These are phyloP conservation scores for Sorghum bicolor DNA, from an alignment of 176 grass and related monocot species.

Conservation along the genomic window Sorghum_bicolor_NCBIv3 NC_012875.2:48075501-48076000, in stretches of 20 bases:
- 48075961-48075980: constrained; percentile 45
- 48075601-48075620: constrained; percentile 55
- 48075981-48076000: constrained; percentile 22
- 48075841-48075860: constrained; percentile 47
- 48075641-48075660: constrained; percentile 70
- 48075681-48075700: constrained; percentile 60
- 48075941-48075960: constrained; percentile 85
- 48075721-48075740: constrained; percentile 57
- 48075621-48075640: constrained; percentile 69
- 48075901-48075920: constrained; percentile 97
- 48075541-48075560: constrained; percentile 62
- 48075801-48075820: constrained; percentile 62
- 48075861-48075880: constrained; percentile 61
- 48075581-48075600: constrained; percentile 73
- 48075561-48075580: constrained; percentile 73
- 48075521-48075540: constrained; percentile 79
- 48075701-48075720: constrained; percentile 44
- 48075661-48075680: constrained; percentile 77
- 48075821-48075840: constrained; percentile 50
- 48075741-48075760: constrained; percentile 71
- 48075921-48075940: constrained; percentile 91
- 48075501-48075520: constrained; percentile 50
- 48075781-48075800: constrained; percentile 62
- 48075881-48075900: constrained; percentile 83
- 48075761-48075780: constrained; percentile 87